Evolutionary conservation across 2,329 filamentous ascomycete genomes (phyloP).

Genomic region (Aspergillus tanneri): DNA sequence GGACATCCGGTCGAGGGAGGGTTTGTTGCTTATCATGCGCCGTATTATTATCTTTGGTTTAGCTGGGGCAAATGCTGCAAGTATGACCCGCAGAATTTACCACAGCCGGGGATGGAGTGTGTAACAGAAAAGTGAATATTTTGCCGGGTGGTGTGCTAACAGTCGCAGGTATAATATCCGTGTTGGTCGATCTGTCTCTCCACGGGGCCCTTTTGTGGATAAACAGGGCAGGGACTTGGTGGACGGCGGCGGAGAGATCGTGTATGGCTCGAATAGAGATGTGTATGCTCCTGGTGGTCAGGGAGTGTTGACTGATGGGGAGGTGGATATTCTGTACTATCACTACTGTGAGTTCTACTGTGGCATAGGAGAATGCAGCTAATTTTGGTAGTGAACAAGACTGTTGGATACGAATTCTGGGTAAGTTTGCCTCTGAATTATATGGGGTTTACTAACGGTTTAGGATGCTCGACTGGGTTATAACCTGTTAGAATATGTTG

Average conservation of each 20-base stretch:
- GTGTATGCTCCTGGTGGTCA: conserved; percentile 68
- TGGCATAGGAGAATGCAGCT: neutral
- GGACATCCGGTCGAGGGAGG: conserved; percentile 35
- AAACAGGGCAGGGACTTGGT: conserved; percentile 56
- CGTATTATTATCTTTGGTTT: conserved; percentile 38
- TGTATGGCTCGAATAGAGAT: conserved; percentile 59
- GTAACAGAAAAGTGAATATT: neutral
- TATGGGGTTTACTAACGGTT: conserved; percentile 14
- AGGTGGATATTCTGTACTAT: conserved; percentile 35
- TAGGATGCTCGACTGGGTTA: conserved; percentile 35
- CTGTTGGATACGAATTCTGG: conserved; percentile 29
- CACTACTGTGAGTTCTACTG: conserved; percentile 31
- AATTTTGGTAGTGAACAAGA: conserved; percentile 30
- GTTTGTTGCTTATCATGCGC: conserved; percentile 29
- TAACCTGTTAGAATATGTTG: conserved; percentile 30
- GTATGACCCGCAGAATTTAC: conserved; percentile 33
- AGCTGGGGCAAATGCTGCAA: conserved; percentile 37
- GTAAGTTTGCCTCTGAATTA: conserved; percentile 15
- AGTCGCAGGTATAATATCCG: conserved; percentile 59
- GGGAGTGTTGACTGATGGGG: conserved; percentile 54
- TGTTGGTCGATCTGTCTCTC: conserved; percentile 58
- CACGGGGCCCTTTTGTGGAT: conserved; percentile 55
- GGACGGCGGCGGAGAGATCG: conserved; percentile 58
- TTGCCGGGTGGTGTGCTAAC: neutral
- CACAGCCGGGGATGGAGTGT: conserved; percentile 54